Evolutionary conservation across 345 rosid genomes (phyloP).

Genomic region (Rhizophora mangle): DNA sequence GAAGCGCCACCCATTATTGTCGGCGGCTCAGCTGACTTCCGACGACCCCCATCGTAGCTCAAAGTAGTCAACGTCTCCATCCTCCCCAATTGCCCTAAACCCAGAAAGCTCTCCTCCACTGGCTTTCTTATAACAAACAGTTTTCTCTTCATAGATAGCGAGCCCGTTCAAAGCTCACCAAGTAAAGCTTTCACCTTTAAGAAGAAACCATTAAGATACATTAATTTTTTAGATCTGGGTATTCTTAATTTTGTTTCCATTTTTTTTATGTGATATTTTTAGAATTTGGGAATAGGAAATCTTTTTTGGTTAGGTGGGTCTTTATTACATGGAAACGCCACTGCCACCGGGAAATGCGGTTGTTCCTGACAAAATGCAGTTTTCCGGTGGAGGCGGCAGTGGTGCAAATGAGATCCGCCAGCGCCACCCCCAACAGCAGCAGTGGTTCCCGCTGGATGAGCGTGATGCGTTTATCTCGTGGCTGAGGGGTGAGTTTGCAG

Average conservation of each 20-base stretch:
- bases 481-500: conserved; percentile 88
- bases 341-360: conserved; percentile 73
- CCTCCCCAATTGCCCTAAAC: no score
- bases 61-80: no score
- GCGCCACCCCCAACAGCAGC: conserved; percentile 34
- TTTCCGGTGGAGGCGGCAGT: conserved; percentile 26
- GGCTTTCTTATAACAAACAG: no score
- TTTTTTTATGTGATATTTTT: conserved; percentile 9
- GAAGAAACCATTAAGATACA: not conserved
- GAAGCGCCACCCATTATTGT: no score
- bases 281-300: not conserved
- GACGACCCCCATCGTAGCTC: no score
- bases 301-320: not conserved
- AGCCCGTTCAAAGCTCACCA: no score
- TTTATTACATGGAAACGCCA: conserved; percentile 45
- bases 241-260: conserved; percentile 4
- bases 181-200: not conserved
- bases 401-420: conserved; percentile 37
- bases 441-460: conserved; percentile 63
- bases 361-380: conserved; percentile 62
- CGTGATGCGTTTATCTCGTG: conserved; percentile 79
- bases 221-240: conserved; percentile 15
- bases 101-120: no score
- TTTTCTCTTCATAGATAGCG: no score
- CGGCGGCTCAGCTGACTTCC: no score